phyloP scores from a whole-genome alignment of 768 basidiomycete species.

The Boletus edulis region DNA sequence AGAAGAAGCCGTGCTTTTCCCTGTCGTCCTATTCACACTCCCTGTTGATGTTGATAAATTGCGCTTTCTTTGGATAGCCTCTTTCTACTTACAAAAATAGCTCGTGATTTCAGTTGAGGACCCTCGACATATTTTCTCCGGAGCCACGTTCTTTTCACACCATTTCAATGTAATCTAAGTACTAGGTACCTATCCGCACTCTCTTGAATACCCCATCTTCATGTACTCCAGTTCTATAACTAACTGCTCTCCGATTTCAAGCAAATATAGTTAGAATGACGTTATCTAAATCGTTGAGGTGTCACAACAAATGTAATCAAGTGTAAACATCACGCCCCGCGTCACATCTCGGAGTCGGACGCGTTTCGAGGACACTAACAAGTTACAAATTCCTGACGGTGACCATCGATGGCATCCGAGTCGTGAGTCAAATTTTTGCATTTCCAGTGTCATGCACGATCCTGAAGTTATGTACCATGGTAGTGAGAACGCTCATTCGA shows the following conservation, averaged over 20 bases:
- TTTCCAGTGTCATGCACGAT: too few species aligned
- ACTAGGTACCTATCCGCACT: conserved; percentile 6
- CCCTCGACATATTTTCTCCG: conserved; percentile 4
- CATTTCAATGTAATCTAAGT: conserved; percentile 24
- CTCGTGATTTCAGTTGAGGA: conserved; percentile 13
- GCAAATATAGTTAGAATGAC: too few species aligned
- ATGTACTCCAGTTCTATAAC: conserved; percentile 3
- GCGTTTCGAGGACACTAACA: background rate
- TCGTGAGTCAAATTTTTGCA: conserved; percentile 16
- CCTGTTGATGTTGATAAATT: background rate
- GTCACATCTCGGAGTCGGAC: conserved; percentile 1
- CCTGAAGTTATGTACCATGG: background rate
- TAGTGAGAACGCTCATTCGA: conserved; percentile 13
- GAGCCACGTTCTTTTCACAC: conserved; percentile 3
- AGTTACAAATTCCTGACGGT: too few species aligned
- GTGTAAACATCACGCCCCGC: conserved; percentile 19
- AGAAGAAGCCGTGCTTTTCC: background rate
- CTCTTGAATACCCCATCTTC: conserved; percentile 17
- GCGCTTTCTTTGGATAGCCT: conserved; percentile 3
- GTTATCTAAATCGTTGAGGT: background rate
- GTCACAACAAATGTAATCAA: conserved; percentile 5
- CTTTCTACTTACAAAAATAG: background rate
- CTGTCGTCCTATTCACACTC: background rate
- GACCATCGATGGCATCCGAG: conserved; percentile 14
- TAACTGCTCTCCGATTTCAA: background rate